Evolutionary conservation across 768 basidiomycete genomes (phyloP).

Genomic region (Psilocybe tampanensis): DNA sequence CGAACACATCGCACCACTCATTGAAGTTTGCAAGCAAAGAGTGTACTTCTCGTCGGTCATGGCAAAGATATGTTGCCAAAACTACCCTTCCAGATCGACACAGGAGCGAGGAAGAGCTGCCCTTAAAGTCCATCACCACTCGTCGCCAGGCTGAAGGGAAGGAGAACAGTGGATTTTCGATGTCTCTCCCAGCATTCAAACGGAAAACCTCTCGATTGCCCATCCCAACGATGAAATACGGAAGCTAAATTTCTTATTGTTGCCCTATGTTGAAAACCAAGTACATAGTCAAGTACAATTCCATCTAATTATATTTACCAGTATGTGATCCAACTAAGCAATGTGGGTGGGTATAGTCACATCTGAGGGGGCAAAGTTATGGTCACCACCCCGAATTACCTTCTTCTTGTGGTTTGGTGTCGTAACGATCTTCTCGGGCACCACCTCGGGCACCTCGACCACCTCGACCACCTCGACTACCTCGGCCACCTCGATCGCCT

Average conservation of each 20-base stretch:
- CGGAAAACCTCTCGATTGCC: slow-evolving; percentile 15
- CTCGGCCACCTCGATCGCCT: slow-evolving; percentile 18
- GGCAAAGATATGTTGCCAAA: slow-evolving; percentile 12
- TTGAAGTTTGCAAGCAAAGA: slow-evolving; percentile 16
- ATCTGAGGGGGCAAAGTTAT: neutral
- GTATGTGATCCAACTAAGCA: neutral
- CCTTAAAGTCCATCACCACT: neutral
- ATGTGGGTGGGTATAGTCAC: slow-evolving; percentile 7
- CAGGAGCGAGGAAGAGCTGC: neutral
- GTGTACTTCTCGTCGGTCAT: slow-evolving; percentile 15
- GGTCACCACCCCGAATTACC: neutral
- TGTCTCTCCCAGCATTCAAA: slow-evolving; percentile 8
- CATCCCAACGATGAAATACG: slow-evolving; percentile 6
- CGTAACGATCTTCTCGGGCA: slow-evolving; percentile 3
- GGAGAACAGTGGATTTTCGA: slow-evolving; percentile 10
- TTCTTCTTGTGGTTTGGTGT: neutral
- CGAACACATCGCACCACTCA: neutral
- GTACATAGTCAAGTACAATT: neutral
- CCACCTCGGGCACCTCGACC: slow-evolving; percentile 14
- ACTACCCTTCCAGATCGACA: neutral
- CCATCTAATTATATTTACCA: neutral
- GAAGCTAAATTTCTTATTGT: neutral
- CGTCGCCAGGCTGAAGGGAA: slow-evolving; percentile 1
- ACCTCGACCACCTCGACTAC: slow-evolving; percentile 12
- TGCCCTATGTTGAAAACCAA: neutral